Base-by-base conservation (phyloP, 768 basidiomycete genomes). In the Boletus bicolor region DNA sequence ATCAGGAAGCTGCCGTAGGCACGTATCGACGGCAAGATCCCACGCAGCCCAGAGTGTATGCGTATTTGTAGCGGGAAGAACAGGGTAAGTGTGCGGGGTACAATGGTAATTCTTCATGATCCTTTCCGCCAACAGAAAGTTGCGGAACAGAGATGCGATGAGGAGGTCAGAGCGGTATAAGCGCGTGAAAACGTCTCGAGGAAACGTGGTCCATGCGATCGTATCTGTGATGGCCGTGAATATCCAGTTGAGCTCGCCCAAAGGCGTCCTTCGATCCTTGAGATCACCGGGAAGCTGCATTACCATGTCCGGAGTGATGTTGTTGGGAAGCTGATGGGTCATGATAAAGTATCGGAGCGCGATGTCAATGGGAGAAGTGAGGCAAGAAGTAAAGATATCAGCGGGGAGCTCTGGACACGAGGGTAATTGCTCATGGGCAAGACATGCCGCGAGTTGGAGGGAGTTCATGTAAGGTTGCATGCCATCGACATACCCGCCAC, bases 191-290 rank as follows among this genome's bases (percentile, higher is more conserved):
- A 92, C 82, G 37, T 97, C 94, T 44, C 88, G 83, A 38, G 94
- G 89, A 70, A 99, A 96, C 3, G 93, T 91, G 14, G 95, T 95
- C 97, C 97, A 99, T 7, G 97, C 97, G 58, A 99, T 98, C 9
- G 97, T 98, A 73, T 99, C 97, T 15, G 97, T 98, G 53, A 99
- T 91, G 35, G 96, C 93, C 1, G 94, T 98, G 74, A 98, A 98
- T 59, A 98, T 98, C 97, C 97, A 99, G 69, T 96, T 97, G n/a
- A 99, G 82, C 73, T 99, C 97, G 49, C 97, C 97, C 0, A 99
- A 77, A 1, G 97, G 95, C 0, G 97, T 98, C 26, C 95, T 83
- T 19, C 97, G 83, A 67, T 99, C 97, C 73, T 96, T 97, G 56
- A 98, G 82, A 68, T 98, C 95, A 9, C 97, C 97, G 0, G 97